These are phyloP conservation scores for Pythium vanterpoolii DNA, from an alignment of 352 stramenopile species.

Conservation along the genomic window DNA sequence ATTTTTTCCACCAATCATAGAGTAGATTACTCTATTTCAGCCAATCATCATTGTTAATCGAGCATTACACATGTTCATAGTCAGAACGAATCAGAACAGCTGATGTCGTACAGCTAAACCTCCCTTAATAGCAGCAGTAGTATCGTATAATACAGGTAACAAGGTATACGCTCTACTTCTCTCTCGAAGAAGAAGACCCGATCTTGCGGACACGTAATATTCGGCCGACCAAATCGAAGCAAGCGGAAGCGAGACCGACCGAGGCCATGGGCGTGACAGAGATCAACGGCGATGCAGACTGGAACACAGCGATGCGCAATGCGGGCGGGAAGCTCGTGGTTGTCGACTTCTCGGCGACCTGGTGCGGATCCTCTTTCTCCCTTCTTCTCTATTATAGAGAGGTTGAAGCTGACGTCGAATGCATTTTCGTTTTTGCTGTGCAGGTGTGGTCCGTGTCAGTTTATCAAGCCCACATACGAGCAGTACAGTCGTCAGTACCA, in stretches of 20 bases:
- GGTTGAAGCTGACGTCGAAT: conserved; percentile 3
- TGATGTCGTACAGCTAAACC: background rate
- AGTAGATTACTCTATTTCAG: background rate
- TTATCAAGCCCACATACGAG: conserved; percentile 85
- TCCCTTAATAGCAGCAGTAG: background rate
- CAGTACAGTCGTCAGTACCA: conserved; percentile 76
- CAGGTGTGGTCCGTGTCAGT: conserved; percentile 79
- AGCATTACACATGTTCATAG: conserved; percentile 7
- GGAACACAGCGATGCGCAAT: conserved; percentile 71
- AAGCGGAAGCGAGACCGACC: background rate
- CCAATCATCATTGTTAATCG: conserved; percentile 19
- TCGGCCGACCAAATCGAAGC: background rate
- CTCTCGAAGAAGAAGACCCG: conserved; percentile 35
- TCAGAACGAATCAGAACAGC: background rate
- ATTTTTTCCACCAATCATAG: conserved; percentile 10
- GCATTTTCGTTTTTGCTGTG: background rate
- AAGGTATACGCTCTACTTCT: conserved; percentile 5
- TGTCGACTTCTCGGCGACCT: conserved; percentile 83
- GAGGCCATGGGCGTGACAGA: conserved; percentile 65
- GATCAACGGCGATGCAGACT: conserved; percentile 71
- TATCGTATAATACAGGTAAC: background rate
- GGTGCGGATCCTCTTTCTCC: conserved; percentile 32
- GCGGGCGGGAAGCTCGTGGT: conserved; percentile 88
- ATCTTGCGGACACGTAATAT: conserved; percentile 5
- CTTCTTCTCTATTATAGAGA: background rate